Conservation (phyloP, 768 basidiomycete species). For the Pisolithus tinctorius region DNA sequence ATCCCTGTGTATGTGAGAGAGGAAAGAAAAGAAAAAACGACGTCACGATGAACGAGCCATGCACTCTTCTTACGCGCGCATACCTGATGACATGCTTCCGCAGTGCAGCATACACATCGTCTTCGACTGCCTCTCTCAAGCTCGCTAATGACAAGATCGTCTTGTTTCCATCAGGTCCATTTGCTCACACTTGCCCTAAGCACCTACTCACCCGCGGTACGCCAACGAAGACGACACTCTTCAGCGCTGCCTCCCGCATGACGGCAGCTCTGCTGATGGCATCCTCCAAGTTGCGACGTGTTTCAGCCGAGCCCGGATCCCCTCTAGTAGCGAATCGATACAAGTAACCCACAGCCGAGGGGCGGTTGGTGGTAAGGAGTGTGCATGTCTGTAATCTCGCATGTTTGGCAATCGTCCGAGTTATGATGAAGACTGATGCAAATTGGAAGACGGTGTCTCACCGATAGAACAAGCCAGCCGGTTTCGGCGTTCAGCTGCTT, state of each 20-base stretch:
- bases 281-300: conserved; percentile 41
- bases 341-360: conserved; percentile 70
- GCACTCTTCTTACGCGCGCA: conserved; percentile 21
- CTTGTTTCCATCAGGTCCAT: conserved; percentile 31
- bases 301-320: conserved; percentile 31
- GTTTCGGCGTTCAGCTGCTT: conserved; percentile 57
- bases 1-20: conserved; percentile 35
- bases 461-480: conserved; percentile 78
- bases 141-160: conserved; percentile 79
- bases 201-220: conserved; percentile 64
- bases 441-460: conserved; percentile 25
- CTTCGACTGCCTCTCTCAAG: conserved; percentile 69
- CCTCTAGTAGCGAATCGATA: conserved; percentile 69
- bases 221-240: conserved; percentile 85
- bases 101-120: conserved; percentile 70
- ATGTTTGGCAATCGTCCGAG: conserved; percentile 2
- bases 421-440: conserved; percentile 6
- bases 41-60: neutral
- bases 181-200: neutral
- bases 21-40: conserved; percentile 8
- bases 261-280: conserved; percentile 70
- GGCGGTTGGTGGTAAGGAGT: conserved; percentile 75
- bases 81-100: conserved; percentile 63
- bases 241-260: conserved; percentile 85
- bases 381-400: conserved; percentile 64